phyloP scores from a whole-genome alignment of 1,139 yeast genomes.

The Meyerozyma carpophila region DNA sequence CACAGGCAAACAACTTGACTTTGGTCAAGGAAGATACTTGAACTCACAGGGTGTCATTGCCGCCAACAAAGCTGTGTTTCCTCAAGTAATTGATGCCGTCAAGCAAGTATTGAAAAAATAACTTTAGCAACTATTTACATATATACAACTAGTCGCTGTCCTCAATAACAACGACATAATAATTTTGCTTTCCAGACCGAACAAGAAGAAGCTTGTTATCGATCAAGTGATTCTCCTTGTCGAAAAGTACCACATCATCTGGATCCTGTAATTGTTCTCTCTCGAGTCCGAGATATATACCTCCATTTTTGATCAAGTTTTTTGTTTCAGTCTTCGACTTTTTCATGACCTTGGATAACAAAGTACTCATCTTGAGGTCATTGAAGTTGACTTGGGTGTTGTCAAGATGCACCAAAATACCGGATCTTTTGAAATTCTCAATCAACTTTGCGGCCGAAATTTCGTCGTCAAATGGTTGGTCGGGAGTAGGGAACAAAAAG shows the following conservation, averaged over 20 bases:
- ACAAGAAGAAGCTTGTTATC: conserved; percentile 60
- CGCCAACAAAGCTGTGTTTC: conserved; percentile 61
- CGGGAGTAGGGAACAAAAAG: conserved; percentile 59
- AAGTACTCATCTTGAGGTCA: conserved; percentile 37
- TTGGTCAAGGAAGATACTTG: conserved; percentile 82
- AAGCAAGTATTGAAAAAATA: conserved; percentile 14
- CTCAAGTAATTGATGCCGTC: conserved; percentile 58
- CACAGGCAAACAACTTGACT: conserved; percentile 66
- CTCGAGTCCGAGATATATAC: conserved; percentile 66
- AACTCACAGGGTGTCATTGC: conserved; percentile 90
- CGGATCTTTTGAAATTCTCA: conserved; percentile 55
- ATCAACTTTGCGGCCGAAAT: conserved; percentile 51
- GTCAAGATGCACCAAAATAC: conserved; percentile 43
- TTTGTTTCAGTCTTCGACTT: conserved; percentile 51
- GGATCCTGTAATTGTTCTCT: conserved; percentile 50
- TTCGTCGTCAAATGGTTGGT: conserved; percentile 42
- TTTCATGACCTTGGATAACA: conserved; percentile 32
- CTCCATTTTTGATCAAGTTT: conserved; percentile 63
- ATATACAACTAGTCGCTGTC: not conserved
- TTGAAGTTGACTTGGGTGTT: conserved; percentile 26
- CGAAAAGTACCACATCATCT: conserved; percentile 44
- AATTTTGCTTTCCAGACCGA: conserved; percentile 71
- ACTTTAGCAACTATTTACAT: not conserved
- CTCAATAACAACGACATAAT: conserved; percentile 46
- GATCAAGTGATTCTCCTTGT: conserved; percentile 42